phyloP scores from a whole-genome alignment of 176 grass and related monocot genomes.

The Musa acuminata region DNA sequence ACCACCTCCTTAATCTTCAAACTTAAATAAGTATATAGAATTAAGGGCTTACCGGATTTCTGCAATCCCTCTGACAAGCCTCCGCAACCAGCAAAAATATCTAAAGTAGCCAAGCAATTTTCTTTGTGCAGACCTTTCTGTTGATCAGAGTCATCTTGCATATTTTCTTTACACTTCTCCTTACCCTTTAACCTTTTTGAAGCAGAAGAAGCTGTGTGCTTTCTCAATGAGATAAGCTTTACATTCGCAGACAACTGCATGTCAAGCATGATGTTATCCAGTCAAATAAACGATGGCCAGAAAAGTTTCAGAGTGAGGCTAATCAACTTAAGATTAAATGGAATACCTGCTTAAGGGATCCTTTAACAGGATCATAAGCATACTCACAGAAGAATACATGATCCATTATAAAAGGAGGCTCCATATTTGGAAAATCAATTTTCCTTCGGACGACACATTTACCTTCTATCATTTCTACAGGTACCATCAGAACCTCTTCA shows the following conservation, averaged over 20 bases:
- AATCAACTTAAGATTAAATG: too few species aligned
- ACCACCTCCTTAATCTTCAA: not conserved
- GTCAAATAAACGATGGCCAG: not conserved
- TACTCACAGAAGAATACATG: slow-evolving; percentile 91
- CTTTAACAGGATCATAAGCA: slow-evolving; percentile 70
- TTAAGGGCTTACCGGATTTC: slow-evolving; percentile 56
- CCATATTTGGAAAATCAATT: slow-evolving; percentile 50
- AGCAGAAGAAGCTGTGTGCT: slow-evolving; percentile 20
- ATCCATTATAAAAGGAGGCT: slow-evolving; percentile 58
- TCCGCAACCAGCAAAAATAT: slow-evolving; percentile 98
- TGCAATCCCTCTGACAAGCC: slow-evolving; percentile 93
- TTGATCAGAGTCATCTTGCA: slow-evolving; percentile 42
- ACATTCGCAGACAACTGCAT: slow-evolving; percentile 59
- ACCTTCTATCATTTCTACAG: slow-evolving; percentile 76
- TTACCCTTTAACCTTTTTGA: slow-evolving; percentile 85
- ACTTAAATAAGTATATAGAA: not conserved
- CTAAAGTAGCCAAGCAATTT: slow-evolving; percentile 66
- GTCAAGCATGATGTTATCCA: slow-evolving; percentile 13
- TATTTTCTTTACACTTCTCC: slow-evolving; percentile 46
- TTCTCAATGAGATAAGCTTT: slow-evolving; percentile 42
- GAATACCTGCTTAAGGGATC: slow-evolving; percentile 85
- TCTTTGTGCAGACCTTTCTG: slow-evolving; percentile 44
- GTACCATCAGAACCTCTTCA: slow-evolving; percentile 65
- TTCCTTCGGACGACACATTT: slow-evolving; percentile 90
- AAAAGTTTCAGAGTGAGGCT: not conserved